These are phyloP conservation scores for Lippia alba DNA, from an alignment of 305 asterid species.

Conservation along the genomic window DNA sequence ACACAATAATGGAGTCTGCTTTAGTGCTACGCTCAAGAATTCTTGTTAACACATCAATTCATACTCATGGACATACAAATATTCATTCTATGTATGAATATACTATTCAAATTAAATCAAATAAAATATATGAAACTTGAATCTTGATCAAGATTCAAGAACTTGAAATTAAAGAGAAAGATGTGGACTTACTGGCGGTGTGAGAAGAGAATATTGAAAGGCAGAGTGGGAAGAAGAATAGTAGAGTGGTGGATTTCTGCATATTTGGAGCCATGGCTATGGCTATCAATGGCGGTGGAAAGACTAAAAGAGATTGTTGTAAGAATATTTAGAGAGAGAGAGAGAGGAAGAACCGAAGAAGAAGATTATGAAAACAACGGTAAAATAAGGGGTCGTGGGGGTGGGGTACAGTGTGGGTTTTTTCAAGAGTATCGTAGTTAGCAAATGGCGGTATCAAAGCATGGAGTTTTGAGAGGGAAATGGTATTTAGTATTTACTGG, in stretches of 20 bases:
- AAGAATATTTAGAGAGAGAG: slow-evolving; percentile 7
- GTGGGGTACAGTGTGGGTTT: slow-evolving; percentile 4
- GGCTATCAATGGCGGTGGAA: slow-evolving; percentile 1
- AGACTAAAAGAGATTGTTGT: neutral
- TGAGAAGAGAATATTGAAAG: slow-evolving; percentile 36
- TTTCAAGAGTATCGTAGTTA: slow-evolving; percentile 19
- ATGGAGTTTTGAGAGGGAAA: slow-evolving; percentile 13
- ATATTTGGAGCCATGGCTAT: slow-evolving; percentile 37
- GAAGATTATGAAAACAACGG: neutral
- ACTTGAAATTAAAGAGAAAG: slow-evolving; percentile 5
- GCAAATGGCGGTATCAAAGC: slow-evolving; percentile 30
- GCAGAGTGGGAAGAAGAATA: slow-evolving; percentile 25
- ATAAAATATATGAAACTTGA: neutral
- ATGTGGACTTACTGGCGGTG: slow-evolving; percentile 40
- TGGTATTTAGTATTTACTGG: neutral
- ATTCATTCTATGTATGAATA: too few relatives aligned
- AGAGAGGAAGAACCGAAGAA: too few relatives aligned
- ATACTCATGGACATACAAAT: too few relatives aligned
- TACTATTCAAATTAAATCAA: neutral
- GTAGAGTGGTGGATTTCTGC: slow-evolving; percentile 20
- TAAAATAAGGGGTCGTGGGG: neutral
- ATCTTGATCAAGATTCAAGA: neutral
- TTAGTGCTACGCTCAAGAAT: neutral
- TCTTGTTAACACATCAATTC: neutral
- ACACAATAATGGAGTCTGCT: neutral